phyloP scores from a whole-genome alignment of 306 rosid species.

The Betula pendula region DNA sequence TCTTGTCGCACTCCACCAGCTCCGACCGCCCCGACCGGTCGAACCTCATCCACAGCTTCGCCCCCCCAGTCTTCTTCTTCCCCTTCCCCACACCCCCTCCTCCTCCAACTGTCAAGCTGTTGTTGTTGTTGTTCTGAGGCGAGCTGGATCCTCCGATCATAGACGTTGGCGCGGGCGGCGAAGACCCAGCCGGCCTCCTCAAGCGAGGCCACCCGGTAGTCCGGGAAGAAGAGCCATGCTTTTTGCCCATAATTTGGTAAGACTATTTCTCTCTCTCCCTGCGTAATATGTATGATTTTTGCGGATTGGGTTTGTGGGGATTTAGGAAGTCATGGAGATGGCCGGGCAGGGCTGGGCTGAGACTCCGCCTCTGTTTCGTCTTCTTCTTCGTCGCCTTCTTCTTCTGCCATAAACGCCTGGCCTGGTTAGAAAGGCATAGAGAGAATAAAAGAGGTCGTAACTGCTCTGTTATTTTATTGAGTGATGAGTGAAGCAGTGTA shows the following conservation, averaged over 20 bases:
- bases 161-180: neutral
- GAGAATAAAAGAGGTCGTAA: too few species aligned
- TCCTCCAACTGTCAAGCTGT: neutral
- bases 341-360: neutral
- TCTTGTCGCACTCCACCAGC: constrained; percentile 84
- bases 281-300: neutral
- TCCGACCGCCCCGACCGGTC: constrained; percentile 74
- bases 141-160: constrained; percentile 11
- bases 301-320: neutral
- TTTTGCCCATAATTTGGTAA: constrained; percentile 50
- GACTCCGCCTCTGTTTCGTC: neutral
- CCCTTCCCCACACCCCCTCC: constrained; percentile 42
- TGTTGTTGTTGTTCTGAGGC: constrained; percentile 32
- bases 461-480: too few species aligned
- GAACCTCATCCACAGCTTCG: constrained; percentile 88
- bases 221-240: constrained; percentile 67
- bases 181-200: constrained; percentile 38
- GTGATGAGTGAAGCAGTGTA: too few species aligned
- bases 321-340: neutral
- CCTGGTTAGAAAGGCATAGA: too few species aligned
- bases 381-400: neutral
- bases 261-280: neutral
- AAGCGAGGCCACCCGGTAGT: constrained; percentile 58
- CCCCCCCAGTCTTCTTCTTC: constrained; percentile 86
- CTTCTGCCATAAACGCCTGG: neutral